Conservation (phyloP, 208 protist species). For the Phytomonas serpens region DNA sequence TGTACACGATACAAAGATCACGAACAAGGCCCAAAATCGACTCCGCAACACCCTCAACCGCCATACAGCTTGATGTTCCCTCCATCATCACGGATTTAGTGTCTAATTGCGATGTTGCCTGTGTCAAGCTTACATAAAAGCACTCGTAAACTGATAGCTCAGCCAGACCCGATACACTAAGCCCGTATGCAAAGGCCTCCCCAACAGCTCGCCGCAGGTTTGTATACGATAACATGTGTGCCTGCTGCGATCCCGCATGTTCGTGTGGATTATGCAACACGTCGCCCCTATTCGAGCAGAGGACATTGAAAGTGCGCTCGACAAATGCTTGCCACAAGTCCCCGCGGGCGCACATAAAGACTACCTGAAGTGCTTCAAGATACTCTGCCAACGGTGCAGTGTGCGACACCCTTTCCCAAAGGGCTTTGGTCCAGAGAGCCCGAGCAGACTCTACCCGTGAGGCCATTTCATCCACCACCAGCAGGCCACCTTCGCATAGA, state of each 20-base stretch:
- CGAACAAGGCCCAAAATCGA: slow-evolving; percentile 25
- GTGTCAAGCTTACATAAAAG: slow-evolving; percentile 2
- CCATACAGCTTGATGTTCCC: neutral
- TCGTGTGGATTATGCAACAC: neutral
- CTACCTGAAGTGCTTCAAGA: slow-evolving; percentile 37
- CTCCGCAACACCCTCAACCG: neutral
- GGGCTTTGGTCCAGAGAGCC: slow-evolving; percentile 60
- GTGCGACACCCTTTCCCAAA: slow-evolving; percentile 60
- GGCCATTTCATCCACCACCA: slow-evolving; percentile 56
- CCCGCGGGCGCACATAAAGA: slow-evolving; percentile 79
- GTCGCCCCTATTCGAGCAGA: neutral
- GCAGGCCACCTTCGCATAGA: slow-evolving; percentile 43
- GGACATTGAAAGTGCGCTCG: slow-evolving; percentile 16
- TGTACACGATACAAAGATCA: slow-evolving; percentile 37
- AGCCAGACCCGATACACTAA: slow-evolving; percentile 23
- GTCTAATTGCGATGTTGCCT: neutral
- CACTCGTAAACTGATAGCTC: slow-evolving; percentile 7
- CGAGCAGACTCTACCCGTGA: slow-evolving; percentile 59
- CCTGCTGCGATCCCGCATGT: neutral
- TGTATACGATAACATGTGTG: neutral
- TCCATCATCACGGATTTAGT: neutral
- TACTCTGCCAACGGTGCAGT: slow-evolving; percentile 25
- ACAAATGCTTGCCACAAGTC: slow-evolving; percentile 81
- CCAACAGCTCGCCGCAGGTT: slow-evolving; percentile 17
- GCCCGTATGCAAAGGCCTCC: slow-evolving; percentile 27